A percentile compares a stretch with the other conserved stretches of the same genome.
Evolutionary conservation across 352 stramenopile species (phyloP).

Genomic region (Pythium folliculosum): DNA sequence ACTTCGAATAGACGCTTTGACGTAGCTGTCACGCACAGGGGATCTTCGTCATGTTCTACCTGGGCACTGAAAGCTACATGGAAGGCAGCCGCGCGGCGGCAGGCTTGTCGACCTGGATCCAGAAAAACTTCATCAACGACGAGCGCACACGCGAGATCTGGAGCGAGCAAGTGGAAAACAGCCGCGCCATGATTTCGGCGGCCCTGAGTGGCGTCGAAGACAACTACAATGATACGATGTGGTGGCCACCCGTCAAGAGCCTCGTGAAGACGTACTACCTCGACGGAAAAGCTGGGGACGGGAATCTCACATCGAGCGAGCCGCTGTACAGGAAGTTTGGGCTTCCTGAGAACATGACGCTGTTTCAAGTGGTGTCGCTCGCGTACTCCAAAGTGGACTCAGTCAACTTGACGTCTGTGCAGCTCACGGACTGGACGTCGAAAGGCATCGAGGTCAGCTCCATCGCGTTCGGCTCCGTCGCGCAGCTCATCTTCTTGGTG

Average conservation of each 20-base stretch:
- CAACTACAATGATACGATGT: constrained; percentile 90
- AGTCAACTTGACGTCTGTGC: constrained; percentile 82
- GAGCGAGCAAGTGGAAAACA: constrained; percentile 84
- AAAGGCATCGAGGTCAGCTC: constrained; percentile 84
- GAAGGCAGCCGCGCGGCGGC: constrained; percentile 79
- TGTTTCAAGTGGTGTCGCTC: constrained; percentile 69
- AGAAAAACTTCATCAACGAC: constrained; percentile 89
- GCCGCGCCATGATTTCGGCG: constrained; percentile 77
- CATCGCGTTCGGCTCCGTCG: constrained; percentile 79
- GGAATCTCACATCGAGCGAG: constrained; percentile 46
- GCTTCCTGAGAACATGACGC: constrained; percentile 82
- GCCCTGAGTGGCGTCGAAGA: constrained; percentile 78
- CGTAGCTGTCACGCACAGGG: constrained; percentile 37
- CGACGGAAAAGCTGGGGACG: constrained; percentile 60
- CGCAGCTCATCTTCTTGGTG: constrained; percentile 77
- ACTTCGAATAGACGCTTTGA: not conserved
- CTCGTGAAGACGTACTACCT: constrained; percentile 86
- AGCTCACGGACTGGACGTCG: constrained; percentile 85
- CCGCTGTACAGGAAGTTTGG: constrained; percentile 57
- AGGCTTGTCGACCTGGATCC: constrained; percentile 77
- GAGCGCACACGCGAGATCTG: constrained; percentile 79
- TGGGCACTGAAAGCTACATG: constrained; percentile 86
- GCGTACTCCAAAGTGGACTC: constrained; percentile 86
- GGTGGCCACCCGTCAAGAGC: constrained; percentile 83
- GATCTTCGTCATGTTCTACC: constrained; percentile 79